Evolutionary conservation across 805 yeast species (phyloP), one percentile per base, ranked within the genome.

Genomic region (Ogataea naganishii): DNA sequence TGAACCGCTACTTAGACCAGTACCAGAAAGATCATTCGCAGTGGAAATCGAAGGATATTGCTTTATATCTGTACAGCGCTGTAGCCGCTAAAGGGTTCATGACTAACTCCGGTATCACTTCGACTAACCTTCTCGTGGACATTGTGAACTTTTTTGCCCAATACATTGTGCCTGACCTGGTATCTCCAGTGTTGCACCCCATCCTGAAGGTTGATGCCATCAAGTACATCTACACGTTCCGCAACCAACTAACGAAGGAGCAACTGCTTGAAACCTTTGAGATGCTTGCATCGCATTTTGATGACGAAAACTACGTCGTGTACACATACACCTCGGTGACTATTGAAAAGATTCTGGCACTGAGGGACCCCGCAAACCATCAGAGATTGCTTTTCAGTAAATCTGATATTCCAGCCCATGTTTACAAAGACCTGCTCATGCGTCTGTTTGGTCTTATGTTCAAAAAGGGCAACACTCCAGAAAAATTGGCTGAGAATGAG

Each of bases 291-390:
- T 64, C 67, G 11, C 86, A 83, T 49, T 70, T 94, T 42, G 59
- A 64, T 31, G 70, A 79, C 20, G 56, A 60, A 6, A 75, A 77
- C 34, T 82, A 80, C 34, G 95, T 86, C 20, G 94, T 89, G 14
- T 84, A 82, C 54, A 88, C 98, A 0, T 92, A 88, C 48, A 76
- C 97, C 1, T 88, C 98, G 1, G 80, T 92, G 34, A 86, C 97
- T 2, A 75, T 89, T 37, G 98, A 92, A 53, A 78, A 84, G 43
- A 75, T 92, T 30, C 63, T 92, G 31, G 74, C 95, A 1, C 72
- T 89, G 53, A 74, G 92, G 38, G 74, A 72, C 43, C 53, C 64
- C 14, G 56, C 67, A n/a, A 65, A 72, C 27, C 63, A 69, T 26
- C 71, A 66, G 42, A 59, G 55, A 9, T 66, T 75, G 14, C 63